Evolutionary conservation across 257 asterid species (phyloP).

Genomic region (Fraxinus americana): DNA sequence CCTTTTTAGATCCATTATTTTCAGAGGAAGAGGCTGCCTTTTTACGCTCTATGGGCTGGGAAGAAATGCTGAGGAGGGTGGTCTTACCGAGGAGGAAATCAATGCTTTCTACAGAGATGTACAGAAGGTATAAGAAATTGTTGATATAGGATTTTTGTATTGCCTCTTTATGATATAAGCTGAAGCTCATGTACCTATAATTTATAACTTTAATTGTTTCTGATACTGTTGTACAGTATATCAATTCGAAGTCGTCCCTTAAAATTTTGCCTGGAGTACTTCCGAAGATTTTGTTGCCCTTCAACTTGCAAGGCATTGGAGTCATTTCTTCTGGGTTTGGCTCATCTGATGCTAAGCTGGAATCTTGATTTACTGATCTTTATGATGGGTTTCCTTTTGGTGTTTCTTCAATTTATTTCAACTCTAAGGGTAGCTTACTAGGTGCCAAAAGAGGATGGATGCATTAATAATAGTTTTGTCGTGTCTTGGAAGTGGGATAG

Average conservation of each 20-base stretch:
- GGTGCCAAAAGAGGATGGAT: conserved; percentile 19
- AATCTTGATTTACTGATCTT: conserved; percentile 45
- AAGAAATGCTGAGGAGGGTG: conserved; percentile 85
- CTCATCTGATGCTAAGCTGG: conserved; percentile 60
- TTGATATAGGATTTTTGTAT: not conserved
- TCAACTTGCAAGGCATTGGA: conserved; percentile 43
- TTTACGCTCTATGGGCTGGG: conserved; percentile 91
- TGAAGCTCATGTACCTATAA: not conserved
- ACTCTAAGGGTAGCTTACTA: not conserved
- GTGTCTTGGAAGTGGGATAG: conserved; percentile 36
- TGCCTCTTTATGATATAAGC: not conserved
- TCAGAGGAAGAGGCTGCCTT: conserved; percentile 93
- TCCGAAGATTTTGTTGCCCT: conserved; percentile 39
- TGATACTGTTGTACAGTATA: conserved; percentile 48
- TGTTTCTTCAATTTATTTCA: conserved; percentile 13
- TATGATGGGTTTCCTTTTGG: conserved; percentile 25
- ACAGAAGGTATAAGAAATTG: conserved; percentile 47
- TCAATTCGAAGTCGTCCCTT: conserved; percentile 59
- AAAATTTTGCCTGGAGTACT: conserved; percentile 52
- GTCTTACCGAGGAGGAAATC: conserved; percentile 95
- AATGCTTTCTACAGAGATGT: conserved; percentile 58
- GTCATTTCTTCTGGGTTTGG: conserved; percentile 52
- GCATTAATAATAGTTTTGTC: conserved; percentile 26
- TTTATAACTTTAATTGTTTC: not conserved
- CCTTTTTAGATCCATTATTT: conserved; percentile 41